Percentiles rank a stretch among this genome's conserved stretches.
Evolutionary conservation across 2,329 filamentous ascomycete genomes (phyloP).

Genomic region (Fusarium solani-melongenae): DNA sequence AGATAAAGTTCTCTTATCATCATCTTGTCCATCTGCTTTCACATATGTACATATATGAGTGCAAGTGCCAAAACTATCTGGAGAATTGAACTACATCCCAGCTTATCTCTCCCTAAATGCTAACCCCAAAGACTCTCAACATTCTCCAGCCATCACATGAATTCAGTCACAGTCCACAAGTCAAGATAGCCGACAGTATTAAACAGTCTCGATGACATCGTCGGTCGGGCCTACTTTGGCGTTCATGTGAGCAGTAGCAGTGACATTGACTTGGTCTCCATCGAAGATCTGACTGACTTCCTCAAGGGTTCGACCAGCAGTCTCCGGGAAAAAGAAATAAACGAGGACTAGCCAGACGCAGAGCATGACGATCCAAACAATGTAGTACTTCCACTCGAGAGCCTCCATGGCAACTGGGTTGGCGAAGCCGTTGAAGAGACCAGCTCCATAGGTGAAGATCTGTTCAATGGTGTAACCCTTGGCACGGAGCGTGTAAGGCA

Average conservation of each 20-base stretch:
- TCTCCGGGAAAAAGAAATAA: constrained; percentile 4
- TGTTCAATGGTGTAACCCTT: constrained; percentile 9
- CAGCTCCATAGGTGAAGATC: neutral
- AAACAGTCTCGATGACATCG: neutral
- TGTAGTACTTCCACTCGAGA: constrained; percentile 6
- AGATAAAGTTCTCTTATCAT: neutral
- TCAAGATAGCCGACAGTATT: neutral
- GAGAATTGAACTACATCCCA: neutral
- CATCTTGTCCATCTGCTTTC: neutral
- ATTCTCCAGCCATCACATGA: neutral
- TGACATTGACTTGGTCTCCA: neutral
- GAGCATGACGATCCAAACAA: neutral
- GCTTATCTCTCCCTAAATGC: neutral
- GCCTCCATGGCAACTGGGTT: constrained; percentile 8
- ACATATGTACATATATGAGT: neutral
- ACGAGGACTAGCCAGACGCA: neutral
- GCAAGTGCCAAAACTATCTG: too few relatives aligned
- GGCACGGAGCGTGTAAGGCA: constrained; percentile 3
- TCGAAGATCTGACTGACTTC: constrained; percentile 2
- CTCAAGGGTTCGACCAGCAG: neutral
- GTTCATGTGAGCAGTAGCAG: neutral
- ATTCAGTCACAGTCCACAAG: neutral
- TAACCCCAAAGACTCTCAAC: neutral
- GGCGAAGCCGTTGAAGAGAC: constrained; percentile 1
- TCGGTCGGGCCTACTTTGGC: neutral